Base-by-base conservation (phyloP, 768 basidiomycete genomes). In the Calvatia gigantea region DNA sequence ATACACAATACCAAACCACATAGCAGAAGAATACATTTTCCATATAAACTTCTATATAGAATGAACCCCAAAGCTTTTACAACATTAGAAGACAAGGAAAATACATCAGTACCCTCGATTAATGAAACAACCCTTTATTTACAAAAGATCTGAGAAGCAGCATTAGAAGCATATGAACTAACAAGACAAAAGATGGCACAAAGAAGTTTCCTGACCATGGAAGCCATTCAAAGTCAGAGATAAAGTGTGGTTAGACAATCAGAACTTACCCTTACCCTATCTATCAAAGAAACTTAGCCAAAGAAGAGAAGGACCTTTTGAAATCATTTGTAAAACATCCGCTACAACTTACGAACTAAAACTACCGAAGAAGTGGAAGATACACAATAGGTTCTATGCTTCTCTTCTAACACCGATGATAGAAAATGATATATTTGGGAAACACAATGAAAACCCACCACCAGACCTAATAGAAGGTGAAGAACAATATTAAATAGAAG, bases 21-120 rank as follows among this genome's bases (percentile, higher is more conserved):
- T 33, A 33, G 61, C 1, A 58, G 63, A 17, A 9, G 43, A 44
- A 21, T 15, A 3, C 7, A 58, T 2, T 56, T 65, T 1, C 62
- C 66, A 3, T 69, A 66, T 19, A 21, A 67, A 55, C 53, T 67
- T 0, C 62, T 64, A 9, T 28, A 60, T 1, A 60, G 63, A 46
- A 9, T 9, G 6, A 53, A 1, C 58, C 9, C 55, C 1, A 60
- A 8, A 31, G 41, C 25, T 4, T 19, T 41, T 7, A n/a, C 39
- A 21, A 6, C 21, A 0, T n/a, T n/a, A n/a, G 5, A 61, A 0
- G 12, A 19, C 5, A 11, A 41, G 23, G 23, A n/a, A 41, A 19
- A 41, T 9, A 41, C n/a, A n/a, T n/a, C n/a, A n/a, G n/a, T n/a
- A n/a, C n/a, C n/a, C n/a, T n/a, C n/a, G n/a, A n/a, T n/a, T n/a